These are phyloP conservation scores for Chaetomium sp. DNA, from an alignment of 2,329 filamentous ascomycete species.

Conservation along the genomic window DNA sequence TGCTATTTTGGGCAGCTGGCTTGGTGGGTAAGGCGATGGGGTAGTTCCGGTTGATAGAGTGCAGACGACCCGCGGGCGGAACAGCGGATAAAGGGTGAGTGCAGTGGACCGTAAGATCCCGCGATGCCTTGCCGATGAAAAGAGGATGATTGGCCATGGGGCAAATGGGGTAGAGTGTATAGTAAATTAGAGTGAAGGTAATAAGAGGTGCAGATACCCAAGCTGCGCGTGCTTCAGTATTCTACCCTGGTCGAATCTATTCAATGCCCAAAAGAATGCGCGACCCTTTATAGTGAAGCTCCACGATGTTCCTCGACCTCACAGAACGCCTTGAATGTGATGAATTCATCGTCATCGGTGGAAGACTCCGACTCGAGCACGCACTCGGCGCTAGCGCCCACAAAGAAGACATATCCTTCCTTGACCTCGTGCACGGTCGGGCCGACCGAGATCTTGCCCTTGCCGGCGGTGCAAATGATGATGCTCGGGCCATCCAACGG, in stretches of 20 bases:
- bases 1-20: conserved; percentile 16
- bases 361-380: conserved; percentile 69
- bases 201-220: neutral
- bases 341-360: conserved; percentile 67
- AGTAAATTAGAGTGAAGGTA: neutral
- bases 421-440: conserved; percentile 74
- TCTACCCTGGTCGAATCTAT: neutral
- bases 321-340: conserved; percentile 92
- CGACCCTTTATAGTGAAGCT: conserved; percentile 37
- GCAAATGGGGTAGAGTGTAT: neutral
- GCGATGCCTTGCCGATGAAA: conserved; percentile 1
- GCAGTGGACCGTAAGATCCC: neutral
- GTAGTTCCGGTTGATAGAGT: conserved; percentile 18
- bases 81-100: conserved; percentile 21
- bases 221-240: neutral
- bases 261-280: neutral
- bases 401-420: conserved; percentile 77
- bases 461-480: conserved; percentile 83
- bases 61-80: conserved; percentile 10
- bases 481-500: conserved; percentile 86
- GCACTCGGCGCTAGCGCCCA: conserved; percentile 84
- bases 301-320: conserved; percentile 65
- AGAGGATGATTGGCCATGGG: neutral
- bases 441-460: conserved; percentile 82
- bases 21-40: conserved; percentile 21